Evolutionary conservation across 2,329 filamentous ascomycete genomes (phyloP), one percentile per base, ranked within the genome.

Genomic region (Fusarium tuaranense): DNA sequence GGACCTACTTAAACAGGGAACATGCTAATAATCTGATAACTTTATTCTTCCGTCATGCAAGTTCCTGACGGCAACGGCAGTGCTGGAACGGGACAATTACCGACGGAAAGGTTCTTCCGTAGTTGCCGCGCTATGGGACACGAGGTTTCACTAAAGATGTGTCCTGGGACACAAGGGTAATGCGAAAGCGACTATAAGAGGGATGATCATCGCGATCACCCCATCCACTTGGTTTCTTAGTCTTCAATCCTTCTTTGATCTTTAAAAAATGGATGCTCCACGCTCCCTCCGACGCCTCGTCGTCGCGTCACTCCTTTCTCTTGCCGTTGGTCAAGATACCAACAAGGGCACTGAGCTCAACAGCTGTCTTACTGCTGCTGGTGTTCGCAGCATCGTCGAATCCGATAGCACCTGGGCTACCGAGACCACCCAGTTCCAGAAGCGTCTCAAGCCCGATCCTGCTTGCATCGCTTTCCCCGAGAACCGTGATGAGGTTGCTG

Each of bases 401-500:
- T 66, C 69, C 4, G 76, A 78, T 20, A 69, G 59, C 30, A 68
- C 68, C 16, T 78, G 75, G 73, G 67, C 55, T 18, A 7, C 27
- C 4, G 76, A 76, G 58, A 70, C 69, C 2, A 41, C 58, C 2
- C 65, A 67, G 64, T 78, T 78, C 64, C 76, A 78, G 51, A 78
- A 76, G 22, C 73, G 76, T 4, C 22, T 78, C 20, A 69, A 62
- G 44, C 65, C 77, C 0, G 48, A 78, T 10, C 77, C 77, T 3
- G 77, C 76, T 1, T 69, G 71, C 13, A 73, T 78, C 12, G 73
- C 77, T 0, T 78, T 78, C 22, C 77, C 77, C 0, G 68, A 74
- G 25, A 65, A 66, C 25, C 68, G 64, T 3, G 77, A 78, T 41
- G 13, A 78, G 20, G 58, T 78, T n/a, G 77, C 77, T 3, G 57